Base-by-base conservation (phyloP, 345 rosid species). In the Arabidopsis suecica region DNA sequence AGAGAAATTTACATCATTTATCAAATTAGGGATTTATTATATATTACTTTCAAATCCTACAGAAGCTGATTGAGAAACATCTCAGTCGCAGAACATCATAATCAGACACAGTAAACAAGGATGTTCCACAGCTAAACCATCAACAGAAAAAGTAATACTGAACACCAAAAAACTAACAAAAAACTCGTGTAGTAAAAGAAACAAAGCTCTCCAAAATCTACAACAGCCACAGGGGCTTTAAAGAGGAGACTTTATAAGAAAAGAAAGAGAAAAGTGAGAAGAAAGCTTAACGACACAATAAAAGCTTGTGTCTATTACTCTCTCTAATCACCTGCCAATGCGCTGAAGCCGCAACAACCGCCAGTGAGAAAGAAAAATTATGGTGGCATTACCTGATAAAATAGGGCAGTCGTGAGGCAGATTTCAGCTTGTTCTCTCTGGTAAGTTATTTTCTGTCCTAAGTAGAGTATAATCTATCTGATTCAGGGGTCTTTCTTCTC, bases 401-500 rank as follows among this genome's bases (percentile, higher is more conserved):
- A 11, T 34, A 49, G 49, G 11, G 58, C 16, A n/a, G 70, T 61
- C 32, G 74, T 22, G 40, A 63, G 44, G 67, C 5, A 14, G 49
- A 55, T 42, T 45, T 71, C 53, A 45, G 60, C 60, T 18, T 25
- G 22, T 47, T 75, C 38, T 58, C 74, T 69, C 79, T 45, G 18
- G 38, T 65, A 75, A 57, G 78, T 70, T 61, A 54, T 56, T 49
- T 36, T 64, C 51, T 59, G 37, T 69, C 68, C 73, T 65, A 72
- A 23, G 38, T 37, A 66, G 58, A 60, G 72, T 61, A 68, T 63
- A 44, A 40, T 22, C 32, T 50, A 28, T 12, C 7, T 18, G 59
- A 68, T 58, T 61, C 63, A 77, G 63, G 10, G 64, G 33, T 71
- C 81, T 78, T 71, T 71, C 49, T 71, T 65, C 63, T 72, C 81